Conservation (phyloP, 164 flowering plant genomes). For the Hamamelis virginiana region DNA sequence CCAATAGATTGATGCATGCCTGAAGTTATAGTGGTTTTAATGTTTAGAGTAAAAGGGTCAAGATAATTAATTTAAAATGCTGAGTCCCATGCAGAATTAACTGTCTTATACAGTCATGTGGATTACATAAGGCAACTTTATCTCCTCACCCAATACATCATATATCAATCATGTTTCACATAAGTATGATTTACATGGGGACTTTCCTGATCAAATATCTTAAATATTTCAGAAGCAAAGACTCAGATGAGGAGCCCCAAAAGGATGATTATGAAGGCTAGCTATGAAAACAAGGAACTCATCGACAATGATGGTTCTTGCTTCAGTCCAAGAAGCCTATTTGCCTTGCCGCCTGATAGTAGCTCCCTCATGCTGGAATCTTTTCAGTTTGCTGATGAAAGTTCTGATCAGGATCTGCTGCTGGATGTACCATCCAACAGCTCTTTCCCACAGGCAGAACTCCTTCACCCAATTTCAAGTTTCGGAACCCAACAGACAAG, state of each 20-base stretch:
- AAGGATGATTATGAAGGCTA: constrained; percentile 34
- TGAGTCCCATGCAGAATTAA: too few species aligned
- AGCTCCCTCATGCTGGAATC: constrained; percentile 59
- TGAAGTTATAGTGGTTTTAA: too few species aligned
- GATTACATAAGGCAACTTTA: not conserved
- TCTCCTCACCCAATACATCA: not conserved
- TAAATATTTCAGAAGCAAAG: constrained; percentile 49
- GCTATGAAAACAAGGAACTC: constrained; percentile 40
- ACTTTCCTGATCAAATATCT: not conserved
- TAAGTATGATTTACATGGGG: not conserved
- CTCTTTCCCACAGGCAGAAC: constrained; percentile 88
- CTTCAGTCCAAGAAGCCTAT: constrained; percentile 68
- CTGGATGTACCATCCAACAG: constrained; percentile 73
- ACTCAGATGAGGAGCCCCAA: constrained; percentile 50
- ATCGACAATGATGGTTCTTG: constrained; percentile 48
- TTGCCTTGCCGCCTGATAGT: constrained; percentile 59
- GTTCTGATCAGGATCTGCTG: constrained; percentile 77
- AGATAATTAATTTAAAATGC: too few species aligned
- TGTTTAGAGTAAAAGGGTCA: too few species aligned
- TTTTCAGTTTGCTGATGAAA: constrained; percentile 49
- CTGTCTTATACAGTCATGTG: too few species aligned
- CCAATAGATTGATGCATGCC: too few species aligned
- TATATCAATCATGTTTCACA: not conserved
- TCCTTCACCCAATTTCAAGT: constrained; percentile 50
- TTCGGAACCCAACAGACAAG: constrained; percentile 45